phyloP scores from a whole-genome alignment of 2,329 filamentous ascomycete genomes.

The Penicillium sp. region DNA sequence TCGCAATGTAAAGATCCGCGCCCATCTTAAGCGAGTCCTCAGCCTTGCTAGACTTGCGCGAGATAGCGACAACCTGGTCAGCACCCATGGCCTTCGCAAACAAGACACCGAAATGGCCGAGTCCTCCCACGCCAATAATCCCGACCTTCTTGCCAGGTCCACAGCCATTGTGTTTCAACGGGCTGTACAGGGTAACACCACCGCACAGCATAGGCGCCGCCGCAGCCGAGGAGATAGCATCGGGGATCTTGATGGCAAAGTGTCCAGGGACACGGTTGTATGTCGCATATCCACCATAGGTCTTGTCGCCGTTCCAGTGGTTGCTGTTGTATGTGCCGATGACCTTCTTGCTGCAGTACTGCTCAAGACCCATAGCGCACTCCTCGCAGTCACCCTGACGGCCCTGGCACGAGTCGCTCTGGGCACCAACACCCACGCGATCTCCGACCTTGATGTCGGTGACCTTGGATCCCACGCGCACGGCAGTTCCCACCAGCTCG shows the following conservation, averaged over 20 bases:
- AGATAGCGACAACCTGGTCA: slow-evolving; percentile 57
- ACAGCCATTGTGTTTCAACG: slow-evolving; percentile 61
- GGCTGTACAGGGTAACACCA: slow-evolving; percentile 68
- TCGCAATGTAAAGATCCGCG: slow-evolving; percentile 53
- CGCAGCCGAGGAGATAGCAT: slow-evolving; percentile 45
- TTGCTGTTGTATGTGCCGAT: slow-evolving; percentile 32
- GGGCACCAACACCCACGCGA: slow-evolving; percentile 55
- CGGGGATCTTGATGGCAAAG: slow-evolving; percentile 58
- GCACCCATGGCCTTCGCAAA: slow-evolving; percentile 67
- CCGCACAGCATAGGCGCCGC: slow-evolving; percentile 72
- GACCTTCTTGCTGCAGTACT: slow-evolving; percentile 31
- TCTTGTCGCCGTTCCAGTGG: slow-evolving; percentile 51
- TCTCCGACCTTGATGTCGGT: slow-evolving; percentile 32
- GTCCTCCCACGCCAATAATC: slow-evolving; percentile 66
- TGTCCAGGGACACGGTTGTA: slow-evolving; percentile 53
- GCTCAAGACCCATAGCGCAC: slow-evolving; percentile 44
- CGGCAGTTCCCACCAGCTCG: slow-evolving; percentile 58
- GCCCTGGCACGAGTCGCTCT: slow-evolving; percentile 51
- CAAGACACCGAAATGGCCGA: slow-evolving; percentile 68
- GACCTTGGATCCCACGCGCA: slow-evolving; percentile 50
- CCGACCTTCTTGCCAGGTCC: slow-evolving; percentile 69
- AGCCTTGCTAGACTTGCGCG: slow-evolving; percentile 48
- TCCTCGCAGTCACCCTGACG: slow-evolving; percentile 48
- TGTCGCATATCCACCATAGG: slow-evolving; percentile 61
- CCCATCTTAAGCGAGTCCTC: slow-evolving; percentile 53